Base-by-base conservation (phyloP, 805 yeast genomes). In the Cyberlindnera bimundalis region DNA sequence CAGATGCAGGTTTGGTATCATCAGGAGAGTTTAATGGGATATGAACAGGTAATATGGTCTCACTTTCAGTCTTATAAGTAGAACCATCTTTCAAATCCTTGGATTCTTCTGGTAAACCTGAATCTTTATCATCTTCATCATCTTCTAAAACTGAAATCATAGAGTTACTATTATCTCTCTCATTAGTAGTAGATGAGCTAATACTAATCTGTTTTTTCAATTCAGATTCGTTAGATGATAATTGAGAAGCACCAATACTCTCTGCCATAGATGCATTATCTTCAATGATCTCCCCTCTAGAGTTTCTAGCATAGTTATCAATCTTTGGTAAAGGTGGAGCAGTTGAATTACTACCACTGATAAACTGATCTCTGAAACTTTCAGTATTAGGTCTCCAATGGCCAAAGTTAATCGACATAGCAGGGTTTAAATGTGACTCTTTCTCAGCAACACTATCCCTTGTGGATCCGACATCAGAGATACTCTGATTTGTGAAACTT, bases 331-430 rank as follows among this genome's bases (percentile, higher is more conserved):
- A 28, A 8, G 59, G 59, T 4, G 59, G 68, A 9, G 59, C 52
- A 7, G 54, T 65, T 32, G 67, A 72, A 32, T 64, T 8, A 26
- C 28, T 40, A 6, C 66, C 73, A 46, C 60, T 62, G 30, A 74
- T 73, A 41, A 74, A 74, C 38, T 68, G 70, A 43, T 73, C 78
- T 38, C 79, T 61, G 53, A 57, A 73, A 29, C 62, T 63, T 24
- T 62, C 65, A 8, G 82, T 78, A 50, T 78, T 74, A 2, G 84
- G 84, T 53, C 69, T 71, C 84, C 85, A 79, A 20, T 62, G 62
- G 3, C 79, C 80, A 62, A 75, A 62, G 42, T 66, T 71, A 31
- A 75, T 58, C 3, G 65, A 61, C 43, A 55, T 35, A 1, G 60
- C 61, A 10, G 59, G 53, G 14, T 55, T 55, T 30, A 57, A 21